These are phyloP conservation scores for Ambrosiella beaveri DNA, from an alignment of 2,329 filamentous ascomycete genomes.

Conservation along the genomic window DNA sequence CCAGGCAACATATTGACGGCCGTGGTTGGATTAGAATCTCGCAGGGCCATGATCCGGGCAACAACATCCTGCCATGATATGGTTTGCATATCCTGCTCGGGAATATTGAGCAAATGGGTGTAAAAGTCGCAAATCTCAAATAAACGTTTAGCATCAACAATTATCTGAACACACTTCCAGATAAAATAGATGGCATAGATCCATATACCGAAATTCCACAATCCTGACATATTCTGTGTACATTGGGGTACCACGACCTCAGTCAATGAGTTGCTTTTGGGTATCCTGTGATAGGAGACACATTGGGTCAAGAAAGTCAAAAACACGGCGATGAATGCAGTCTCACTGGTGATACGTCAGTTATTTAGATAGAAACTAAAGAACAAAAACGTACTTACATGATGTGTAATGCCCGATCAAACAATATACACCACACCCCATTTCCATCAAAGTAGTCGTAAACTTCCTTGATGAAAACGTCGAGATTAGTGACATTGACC, in stretches of 20 bases:
- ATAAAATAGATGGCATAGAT: constrained; percentile 74
- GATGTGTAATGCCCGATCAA: constrained; percentile 54
- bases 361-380: background rate
- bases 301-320: constrained; percentile 74
- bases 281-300: constrained; percentile 62
- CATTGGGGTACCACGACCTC: constrained; percentile 54
- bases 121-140: constrained; percentile 74
- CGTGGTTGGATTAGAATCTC: constrained; percentile 76
- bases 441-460: constrained; percentile 75
- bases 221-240: constrained; percentile 53
- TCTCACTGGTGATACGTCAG: constrained; percentile 35
- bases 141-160: constrained; percentile 56
- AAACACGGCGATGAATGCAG: constrained; percentile 66
- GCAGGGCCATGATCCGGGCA: constrained; percentile 62
- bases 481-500: constrained; percentile 79
- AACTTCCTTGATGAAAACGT: constrained; percentile 69
- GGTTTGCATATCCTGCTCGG: constrained; percentile 72
- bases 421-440: constrained; percentile 69
- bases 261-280: constrained; percentile 39
- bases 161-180: constrained; percentile 57
- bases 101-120: constrained; percentile 63
- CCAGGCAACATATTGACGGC: constrained; percentile 35
- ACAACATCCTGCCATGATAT: constrained; percentile 90
- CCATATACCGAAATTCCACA: constrained; percentile 68
- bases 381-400: constrained; percentile 33